These are phyloP conservation scores for Acidiella bohemica DNA, from an alignment of 495 filamentous ascomycete genomes.

Conservation along the genomic window DNA sequence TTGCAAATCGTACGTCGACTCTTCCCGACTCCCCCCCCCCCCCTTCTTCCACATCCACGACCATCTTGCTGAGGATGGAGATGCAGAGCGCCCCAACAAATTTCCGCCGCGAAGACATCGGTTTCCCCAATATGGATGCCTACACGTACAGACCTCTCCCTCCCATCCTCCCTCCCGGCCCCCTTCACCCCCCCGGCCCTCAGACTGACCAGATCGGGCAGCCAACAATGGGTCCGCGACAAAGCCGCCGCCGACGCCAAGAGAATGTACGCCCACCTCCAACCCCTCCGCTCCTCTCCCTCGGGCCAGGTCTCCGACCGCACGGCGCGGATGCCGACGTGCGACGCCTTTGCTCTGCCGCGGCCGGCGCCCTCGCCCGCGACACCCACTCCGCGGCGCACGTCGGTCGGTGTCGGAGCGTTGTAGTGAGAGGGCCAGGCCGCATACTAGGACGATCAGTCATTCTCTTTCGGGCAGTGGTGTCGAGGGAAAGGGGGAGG, in stretches of 20 bases:
- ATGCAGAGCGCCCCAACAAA: conserved; percentile 24
- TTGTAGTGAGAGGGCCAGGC: conserved; percentile 6
- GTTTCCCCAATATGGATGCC: conserved; percentile 20
- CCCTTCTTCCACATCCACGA: conserved; percentile 1
- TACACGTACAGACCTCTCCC: conserved; percentile 25
- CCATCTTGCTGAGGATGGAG: neutral
- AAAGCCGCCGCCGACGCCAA: conserved; percentile 24
- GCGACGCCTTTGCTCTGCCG: conserved; percentile 12
- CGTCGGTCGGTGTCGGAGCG: conserved; percentile 1
- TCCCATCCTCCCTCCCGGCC: neutral
- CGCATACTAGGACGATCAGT: conserved; percentile 13
- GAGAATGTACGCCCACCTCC: conserved; percentile 13
- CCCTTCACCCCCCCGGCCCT: too few species aligned
- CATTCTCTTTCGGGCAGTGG: conserved; percentile 8
- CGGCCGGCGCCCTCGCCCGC: conserved; percentile 3
- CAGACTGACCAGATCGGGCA: too few species aligned
- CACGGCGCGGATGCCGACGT: conserved; percentile 3
- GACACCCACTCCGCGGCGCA: conserved; percentile 1
- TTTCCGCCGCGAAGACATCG: conserved; percentile 24
- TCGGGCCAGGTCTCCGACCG: conserved; percentile 11
- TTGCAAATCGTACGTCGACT: conserved; percentile 16
- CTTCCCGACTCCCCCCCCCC: too few species aligned
- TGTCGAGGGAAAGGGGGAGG: conserved; percentile 1
- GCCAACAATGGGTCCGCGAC: conserved; percentile 22
- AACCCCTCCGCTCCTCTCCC: conserved; percentile 17